Percentiles rank a stretch among this genome's conserved stretches.
phyloP scores from a whole-genome alignment of 441 rosid species.

The Pelargonium hybrid region DNA sequence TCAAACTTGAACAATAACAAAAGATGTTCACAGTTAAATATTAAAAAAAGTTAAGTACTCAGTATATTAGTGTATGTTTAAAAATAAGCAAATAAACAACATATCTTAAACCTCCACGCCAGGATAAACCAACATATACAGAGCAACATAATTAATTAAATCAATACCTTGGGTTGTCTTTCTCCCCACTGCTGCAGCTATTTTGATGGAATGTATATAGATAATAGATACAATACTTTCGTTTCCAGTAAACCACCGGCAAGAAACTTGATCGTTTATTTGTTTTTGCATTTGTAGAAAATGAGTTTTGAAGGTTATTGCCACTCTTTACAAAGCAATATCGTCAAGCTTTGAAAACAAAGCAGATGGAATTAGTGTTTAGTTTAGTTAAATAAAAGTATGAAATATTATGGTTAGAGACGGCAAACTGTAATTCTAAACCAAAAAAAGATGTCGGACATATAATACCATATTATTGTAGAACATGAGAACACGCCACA shows the following conservation, averaged over 20 bases:
- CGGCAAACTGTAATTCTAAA: too few relatives aligned
- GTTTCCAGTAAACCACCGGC: constrained; percentile 59
- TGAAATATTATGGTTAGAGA: too few relatives aligned
- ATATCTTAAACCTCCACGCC: not conserved
- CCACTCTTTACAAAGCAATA: too few relatives aligned
- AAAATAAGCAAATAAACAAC: not conserved
- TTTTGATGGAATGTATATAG: constrained; percentile 48
- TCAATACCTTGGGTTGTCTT: constrained; percentile 61
- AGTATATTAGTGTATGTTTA: not conserved
- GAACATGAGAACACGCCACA: too few relatives aligned
- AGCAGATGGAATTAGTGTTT: too few relatives aligned
- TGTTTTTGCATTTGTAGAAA: too few relatives aligned
- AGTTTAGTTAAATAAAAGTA: too few relatives aligned
- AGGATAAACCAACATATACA: constrained; percentile 1
- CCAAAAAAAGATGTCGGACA: too few relatives aligned
- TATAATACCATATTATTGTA: too few relatives aligned
- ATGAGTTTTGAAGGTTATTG: too few relatives aligned
- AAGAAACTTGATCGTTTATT: constrained; percentile 41
- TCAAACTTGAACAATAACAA: constrained; percentile 42
- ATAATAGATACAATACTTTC: constrained; percentile 46
- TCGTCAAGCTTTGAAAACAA: too few relatives aligned
- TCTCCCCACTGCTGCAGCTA: constrained; percentile 54
- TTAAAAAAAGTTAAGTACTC: too few relatives aligned
- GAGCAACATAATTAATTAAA: constrained; percentile 8
- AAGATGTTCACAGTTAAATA: constrained; percentile 46